Percentiles rank a stretch among this genome's conserved stretches.
Evolutionary conservation across 768 basidiomycete genomes (phyloP).

Genomic region (Punctularia strigosozonata): DNA sequence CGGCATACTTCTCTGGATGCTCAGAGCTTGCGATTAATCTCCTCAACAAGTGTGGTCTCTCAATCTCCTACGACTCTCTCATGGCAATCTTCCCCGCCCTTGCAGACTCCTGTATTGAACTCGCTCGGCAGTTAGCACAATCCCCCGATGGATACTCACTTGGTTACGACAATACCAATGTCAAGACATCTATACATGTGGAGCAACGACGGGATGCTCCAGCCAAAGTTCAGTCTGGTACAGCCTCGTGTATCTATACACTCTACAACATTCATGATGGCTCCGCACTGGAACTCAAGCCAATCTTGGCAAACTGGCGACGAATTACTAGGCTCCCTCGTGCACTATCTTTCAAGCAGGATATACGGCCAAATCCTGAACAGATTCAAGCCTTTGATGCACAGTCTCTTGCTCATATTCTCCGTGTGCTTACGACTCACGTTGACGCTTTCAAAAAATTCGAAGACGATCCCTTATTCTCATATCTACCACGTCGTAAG

Average conservation of each 20-base stretch:
- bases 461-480: no score
- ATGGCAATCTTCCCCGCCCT: neutral
- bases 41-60: neutral
- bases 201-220: constrained; percentile 17
- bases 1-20: neutral
- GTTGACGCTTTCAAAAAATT: no score
- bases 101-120: constrained; percentile 1
- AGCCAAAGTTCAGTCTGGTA: constrained; percentile 25
- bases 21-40: neutral
- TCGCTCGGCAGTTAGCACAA: neutral
- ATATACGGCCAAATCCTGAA: constrained; percentile 8
- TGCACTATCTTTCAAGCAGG: constrained; percentile 7
- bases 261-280: constrained; percentile 11
- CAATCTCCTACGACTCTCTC: neutral
- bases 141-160: constrained; percentile 4
- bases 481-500: no score
- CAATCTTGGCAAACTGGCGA: constrained; percentile 14
- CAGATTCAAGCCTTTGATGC: neutral
- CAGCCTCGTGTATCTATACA: constrained; percentile 19
- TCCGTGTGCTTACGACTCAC: no score
- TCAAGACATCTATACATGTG: constrained; percentile 18
- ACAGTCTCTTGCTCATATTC: constrained; percentile 5
- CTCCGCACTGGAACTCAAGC: constrained; percentile 13
- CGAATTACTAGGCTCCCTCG: no score
- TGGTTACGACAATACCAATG: constrained; percentile 18